Base-by-base conservation (phyloP, 495 filamentous ascomycete genomes). In the Echria macrotheca region DNA sequence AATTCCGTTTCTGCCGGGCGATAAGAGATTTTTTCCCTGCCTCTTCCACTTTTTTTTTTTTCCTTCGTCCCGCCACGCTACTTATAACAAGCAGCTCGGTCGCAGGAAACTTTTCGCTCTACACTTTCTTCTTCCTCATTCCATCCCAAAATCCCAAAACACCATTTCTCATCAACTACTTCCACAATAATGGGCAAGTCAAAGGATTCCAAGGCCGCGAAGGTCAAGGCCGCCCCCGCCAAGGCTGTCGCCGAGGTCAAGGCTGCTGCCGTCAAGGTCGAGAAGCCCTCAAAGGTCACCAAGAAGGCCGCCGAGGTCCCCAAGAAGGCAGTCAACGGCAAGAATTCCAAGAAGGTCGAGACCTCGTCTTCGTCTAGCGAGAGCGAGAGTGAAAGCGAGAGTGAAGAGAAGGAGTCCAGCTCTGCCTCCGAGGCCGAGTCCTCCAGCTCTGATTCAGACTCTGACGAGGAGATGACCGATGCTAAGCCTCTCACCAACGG, bases 131-230 rank as follows among this genome's bases (percentile, higher is more conserved):
- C n/a, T n/a, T n/a, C n/a, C n/a, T n/a, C n/a, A n/a, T 33, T 21
- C 10, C 56, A 50, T 14, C 12, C 52, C 47, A 37, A 38, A 57
- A 8, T 15, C 36, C 9, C 17, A 55, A 61, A 38, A 53, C 44
- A 54, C 63, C 47, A 24, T 33, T 56, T 24, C 29, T n/a, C 9
- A 19, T n/a, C 26, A 12, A 14, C 26, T 14, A 15, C 8, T 19
- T 17, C 25, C 23, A 50, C 35, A 25, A 52, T 17, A 62, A 83
- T 82, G 80, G 78, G 70, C 65, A 81, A 81, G 69, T 61, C 70
- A 35, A 77, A 78, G 64, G 68, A 74, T 51, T 56, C 62, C 53
- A 75, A 73, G 68, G 60, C 67, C 65, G 54, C 42, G 48, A 74
- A 74, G 58, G 64, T 61, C 63, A 76, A 78, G 61, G 52, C 69